Conservation (phyloP, 176 grass and related monocot species). For the Eleusine indica region DNA sequence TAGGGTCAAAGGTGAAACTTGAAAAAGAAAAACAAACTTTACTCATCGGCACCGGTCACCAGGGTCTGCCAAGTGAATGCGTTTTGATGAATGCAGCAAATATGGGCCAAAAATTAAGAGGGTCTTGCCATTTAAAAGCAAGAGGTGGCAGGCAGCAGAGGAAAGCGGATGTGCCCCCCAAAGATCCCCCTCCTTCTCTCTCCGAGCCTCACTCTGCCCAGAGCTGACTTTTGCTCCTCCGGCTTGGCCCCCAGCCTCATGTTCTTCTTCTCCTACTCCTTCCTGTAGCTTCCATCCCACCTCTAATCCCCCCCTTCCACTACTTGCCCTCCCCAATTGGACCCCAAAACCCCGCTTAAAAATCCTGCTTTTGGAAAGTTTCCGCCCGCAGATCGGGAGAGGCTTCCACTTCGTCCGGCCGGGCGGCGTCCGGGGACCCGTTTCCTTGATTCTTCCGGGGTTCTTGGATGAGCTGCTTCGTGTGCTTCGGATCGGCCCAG, state of each 20-base stretch:
- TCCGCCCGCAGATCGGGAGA: constrained; percentile 36
- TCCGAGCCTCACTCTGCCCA: constrained; percentile 5
- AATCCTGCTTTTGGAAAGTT: constrained; percentile 28
- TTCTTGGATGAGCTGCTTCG: constrained; percentile 76
- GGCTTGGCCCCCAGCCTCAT: not conserved
- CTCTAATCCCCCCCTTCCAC: constrained; percentile 33
- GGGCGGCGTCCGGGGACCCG: not conserved
- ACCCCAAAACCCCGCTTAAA: constrained; percentile 10
- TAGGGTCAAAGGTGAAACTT: not conserved
- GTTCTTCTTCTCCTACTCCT: constrained; percentile 17
- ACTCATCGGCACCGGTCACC: not conserved
- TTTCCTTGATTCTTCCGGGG: not conserved
- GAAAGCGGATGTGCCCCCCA: constrained; percentile 34
- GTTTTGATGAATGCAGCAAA: not conserved
- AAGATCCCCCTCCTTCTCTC: constrained; percentile 30
- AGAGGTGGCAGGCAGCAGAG: constrained; percentile 42
- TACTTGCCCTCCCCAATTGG: constrained; percentile 28
- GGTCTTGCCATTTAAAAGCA: constrained; percentile 10
- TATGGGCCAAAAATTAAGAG: constrained; percentile 10
- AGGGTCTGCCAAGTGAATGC: constrained; percentile 19
- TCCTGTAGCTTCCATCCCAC: constrained; percentile 52
- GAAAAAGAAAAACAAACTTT: not conserved
- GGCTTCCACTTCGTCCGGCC: not conserved
- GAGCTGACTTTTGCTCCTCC: constrained; percentile 72
- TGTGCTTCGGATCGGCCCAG: constrained; percentile 71